Base-by-base conservation (phyloP, 1,139 yeast genomes). In the Yamadazyma spencermartinsiae region DNA sequence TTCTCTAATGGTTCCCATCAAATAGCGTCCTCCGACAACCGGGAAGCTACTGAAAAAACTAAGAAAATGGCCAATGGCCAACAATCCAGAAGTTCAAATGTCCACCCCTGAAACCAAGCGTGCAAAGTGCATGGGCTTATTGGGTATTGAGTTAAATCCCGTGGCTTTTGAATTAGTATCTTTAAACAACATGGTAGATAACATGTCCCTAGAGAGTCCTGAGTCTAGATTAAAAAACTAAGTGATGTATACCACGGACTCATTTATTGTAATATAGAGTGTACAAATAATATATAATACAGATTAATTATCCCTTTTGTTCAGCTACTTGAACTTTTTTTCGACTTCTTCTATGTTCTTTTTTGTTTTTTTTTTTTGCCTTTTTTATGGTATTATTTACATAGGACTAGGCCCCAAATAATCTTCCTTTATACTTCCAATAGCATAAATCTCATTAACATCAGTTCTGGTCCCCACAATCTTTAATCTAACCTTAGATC, bases 381-480 rank as follows among this genome's bases (percentile, higher is more conserved):
- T 14, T 26, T 12, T 10, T 26, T 5, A 5, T 26, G 5, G 12
- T 12, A 8, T 7, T 5, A 16, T 10, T 55, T 54, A 71, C 65
- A 70, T 58, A 21, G 77, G 77, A 58, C 74, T 68, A 40, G 95
- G 95, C 40, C 98, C 98, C 63, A 90, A 74, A 61, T 88, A 90
- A 69, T 92, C 98, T 67, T 92, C 98, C 64, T 92, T 92, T 56
- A 92, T 92, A 65, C 95, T 86, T 41, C 98, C 98, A 60, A 92
- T 92, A 38, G 98, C 98, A 61, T 87, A 88, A 61, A 92, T 90
- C 54, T 94, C 94, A 56, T 95, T 94, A 13, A 94, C 98, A 65
- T 94, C 98, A 15, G 97, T 88, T 60, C 98, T 79, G 30, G 97
- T 94, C 64, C 98, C 98, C 39, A 92, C 97, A 37, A 92, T 87